Conservation (phyloP, 2,329 filamentous ascomycete genomes). For the Botrytis squamosa region DNA sequence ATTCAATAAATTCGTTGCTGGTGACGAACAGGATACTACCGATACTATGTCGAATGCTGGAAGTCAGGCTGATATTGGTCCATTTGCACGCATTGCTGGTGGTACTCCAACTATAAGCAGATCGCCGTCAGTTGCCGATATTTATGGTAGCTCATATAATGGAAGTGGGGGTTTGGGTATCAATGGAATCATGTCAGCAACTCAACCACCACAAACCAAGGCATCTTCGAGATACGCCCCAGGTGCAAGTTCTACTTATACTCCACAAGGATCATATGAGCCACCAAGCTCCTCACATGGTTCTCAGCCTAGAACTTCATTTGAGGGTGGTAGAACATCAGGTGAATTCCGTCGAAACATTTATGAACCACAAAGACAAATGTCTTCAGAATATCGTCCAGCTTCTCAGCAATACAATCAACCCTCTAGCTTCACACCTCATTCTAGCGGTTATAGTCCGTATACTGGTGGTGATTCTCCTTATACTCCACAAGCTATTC, state of each 20-base stretch:
- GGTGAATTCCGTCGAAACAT: slow-evolving; percentile 44
- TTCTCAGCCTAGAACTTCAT: slow-evolving; percentile 43
- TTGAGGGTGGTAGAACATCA: slow-evolving; percentile 47
- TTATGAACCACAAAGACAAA: slow-evolving; percentile 45
- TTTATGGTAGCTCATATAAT: slow-evolving; percentile 48
- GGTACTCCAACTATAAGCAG: slow-evolving; percentile 73
- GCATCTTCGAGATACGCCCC: slow-evolving; percentile 39
- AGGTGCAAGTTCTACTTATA: slow-evolving; percentile 34
- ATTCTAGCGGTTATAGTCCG: slow-evolving; percentile 28
- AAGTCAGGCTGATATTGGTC: slow-evolving; percentile 62
- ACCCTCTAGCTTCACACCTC: slow-evolving; percentile 36
- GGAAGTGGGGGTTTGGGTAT: slow-evolving; percentile 37
- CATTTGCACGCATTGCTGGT: slow-evolving; percentile 79
- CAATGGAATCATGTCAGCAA: slow-evolving; percentile 29
- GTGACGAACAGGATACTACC: slow-evolving; percentile 73
- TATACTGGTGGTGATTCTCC: slow-evolving; percentile 23
- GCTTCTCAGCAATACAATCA: slow-evolving; percentile 32
- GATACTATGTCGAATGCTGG: slow-evolving; percentile 57
- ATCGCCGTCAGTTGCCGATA: slow-evolving; percentile 72
- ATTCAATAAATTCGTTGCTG: slow-evolving; percentile 95
- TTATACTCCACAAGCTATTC: slow-evolving; percentile 11
- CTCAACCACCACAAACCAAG: slow-evolving; percentile 27
- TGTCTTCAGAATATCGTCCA: slow-evolving; percentile 43
- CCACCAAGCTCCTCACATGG: slow-evolving; percentile 32
- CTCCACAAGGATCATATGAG: slow-evolving; percentile 29